Base-by-base conservation (phyloP, 345 rosid species). In the Streptanthus diversifolius region DNA sequence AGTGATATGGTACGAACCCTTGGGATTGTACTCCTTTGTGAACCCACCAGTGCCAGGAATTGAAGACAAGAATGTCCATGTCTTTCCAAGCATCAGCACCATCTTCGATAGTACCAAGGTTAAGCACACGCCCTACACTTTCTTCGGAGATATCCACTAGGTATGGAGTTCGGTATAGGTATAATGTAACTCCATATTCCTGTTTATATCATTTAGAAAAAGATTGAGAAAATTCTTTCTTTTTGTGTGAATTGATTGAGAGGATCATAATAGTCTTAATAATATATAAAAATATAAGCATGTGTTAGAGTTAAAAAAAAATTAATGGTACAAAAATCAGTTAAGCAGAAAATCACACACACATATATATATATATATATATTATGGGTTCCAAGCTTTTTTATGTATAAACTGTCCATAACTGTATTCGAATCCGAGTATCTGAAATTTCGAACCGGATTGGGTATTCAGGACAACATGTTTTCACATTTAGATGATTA, bases 1-100 rank as follows among this genome's bases (percentile, higher is more conserved):
- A 25, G 15, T 14, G 25, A 29, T 39, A 58, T 57, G 15, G 43
- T 14, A 66, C 82, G 0, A 67, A 90, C 98, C 80, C 80, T 71
- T 86, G 92, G 25, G 91, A 80, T 2, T 67, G 79, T 55, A 3
- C 44, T 61, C 96, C 97, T 3, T 80, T 80, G 82, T 90, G 98
- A 37, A 85, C 81, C 98, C 98, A 93, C 98, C 98, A 93, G 61
- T 93, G 98, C 98, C 96, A 93, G 6, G 93, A 85, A 74, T 93
- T 93, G 80, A 93, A 93, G 79, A 93, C 58, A 63, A 90, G 86
- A 62, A 90, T 8, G 75, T 93, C 98, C 93, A 87, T 90, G 57
- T 87, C 88, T 76, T 49, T 83, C 98, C 98, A 93, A 39, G 80
- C 74, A 47, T 82, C 85, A 55, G 80, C 76, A 12, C 97, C 98